Base-by-base conservation (phyloP, 345 rosid species). In the Balakata baccata region DNA sequence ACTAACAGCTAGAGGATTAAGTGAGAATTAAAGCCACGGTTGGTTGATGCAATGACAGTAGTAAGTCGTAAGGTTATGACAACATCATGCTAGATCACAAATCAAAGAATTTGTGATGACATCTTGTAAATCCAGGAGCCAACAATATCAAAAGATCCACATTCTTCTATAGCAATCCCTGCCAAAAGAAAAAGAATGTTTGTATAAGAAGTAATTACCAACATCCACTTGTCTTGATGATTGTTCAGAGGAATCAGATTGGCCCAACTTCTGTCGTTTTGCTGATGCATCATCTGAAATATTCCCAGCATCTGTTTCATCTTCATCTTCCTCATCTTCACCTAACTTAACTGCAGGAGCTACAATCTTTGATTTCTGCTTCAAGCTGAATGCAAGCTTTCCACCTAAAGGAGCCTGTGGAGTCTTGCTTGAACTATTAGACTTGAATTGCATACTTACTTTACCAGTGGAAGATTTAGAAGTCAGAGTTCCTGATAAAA, bases 381-480 rank as follows among this genome's bases (percentile, higher is more conserved):
- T 95, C 91, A 95, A 87, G 85, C 97, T 93, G 86, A 95, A 95
- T 23, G 97, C 98, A 74, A 95, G 93, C 81, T 92, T 95, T 39
- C 98, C 98, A 66, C 94, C 87, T 5, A 87, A 81, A 66, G 82
- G 25, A 74, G 78, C 17, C 46, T 61, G 83, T 25, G 71, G 17
- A n/a, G 78, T 81, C 83, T 85, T 89, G 43, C 71, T 84, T 34
- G 78, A 38, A 83, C 83, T 86, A 79, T 74, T 86, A 46, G 77
- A 59, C 85, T 88, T 91, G n/a, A 81, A 34, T 49, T 82, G 92
- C 76, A 79, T 69, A 37, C 82, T 68, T 25, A 64, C 72, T 80
- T 87, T 89, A 54, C 73, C 75, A 70, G 66, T 59, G 50, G 86
- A 72, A 73, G 83, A 81, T 83, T 69, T 90, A 58, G 89, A 82